phyloP scores from a whole-genome alignment of 345 rosid genomes.

The Leavenworthia alabamica region DNA sequence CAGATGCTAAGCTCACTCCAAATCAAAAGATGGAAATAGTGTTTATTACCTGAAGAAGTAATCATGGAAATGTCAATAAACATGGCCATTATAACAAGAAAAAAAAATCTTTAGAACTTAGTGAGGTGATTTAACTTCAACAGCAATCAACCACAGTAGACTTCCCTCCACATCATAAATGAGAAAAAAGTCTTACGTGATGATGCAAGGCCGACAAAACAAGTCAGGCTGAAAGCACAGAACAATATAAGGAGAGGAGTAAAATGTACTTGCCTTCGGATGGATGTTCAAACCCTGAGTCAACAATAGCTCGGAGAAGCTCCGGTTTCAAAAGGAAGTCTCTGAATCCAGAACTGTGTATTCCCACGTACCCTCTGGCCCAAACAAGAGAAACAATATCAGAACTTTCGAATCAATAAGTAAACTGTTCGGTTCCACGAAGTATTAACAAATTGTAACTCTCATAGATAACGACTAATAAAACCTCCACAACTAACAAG shows the following conservation, averaged over 20 bases:
- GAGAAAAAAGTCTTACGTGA: neutral
- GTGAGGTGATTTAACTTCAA: neutral
- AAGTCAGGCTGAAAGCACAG: neutral
- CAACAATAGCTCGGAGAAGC: constrained; percentile 93
- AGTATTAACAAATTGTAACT: neutral
- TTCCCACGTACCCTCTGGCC: constrained; percentile 86
- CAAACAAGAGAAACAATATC: neutral
- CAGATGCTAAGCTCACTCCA: constrained; percentile 57
- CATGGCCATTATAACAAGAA: neutral
- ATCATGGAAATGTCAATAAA: neutral
- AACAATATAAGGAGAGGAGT: neutral
- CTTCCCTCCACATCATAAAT: neutral
- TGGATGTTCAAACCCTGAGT: constrained; percentile 99
- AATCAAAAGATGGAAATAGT: constrained; percentile 41
- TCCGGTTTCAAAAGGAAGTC: constrained; percentile 98
- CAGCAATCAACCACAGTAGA: neutral
- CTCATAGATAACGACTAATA: neutral
- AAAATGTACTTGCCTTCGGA: constrained; percentile 62
- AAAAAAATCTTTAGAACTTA: neutral
- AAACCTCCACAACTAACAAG: neutral
- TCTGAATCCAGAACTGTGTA: constrained; percentile 99
- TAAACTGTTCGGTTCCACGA: neutral
- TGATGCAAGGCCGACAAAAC: neutral
- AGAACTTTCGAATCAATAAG: neutral
- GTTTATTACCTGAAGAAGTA: constrained; percentile 1